Evolutionary conservation across 2,329 filamentous ascomycete species (phyloP), one percentile per base, ranked within the genome.

Genomic region (Colletotrichum sp.): DNA sequence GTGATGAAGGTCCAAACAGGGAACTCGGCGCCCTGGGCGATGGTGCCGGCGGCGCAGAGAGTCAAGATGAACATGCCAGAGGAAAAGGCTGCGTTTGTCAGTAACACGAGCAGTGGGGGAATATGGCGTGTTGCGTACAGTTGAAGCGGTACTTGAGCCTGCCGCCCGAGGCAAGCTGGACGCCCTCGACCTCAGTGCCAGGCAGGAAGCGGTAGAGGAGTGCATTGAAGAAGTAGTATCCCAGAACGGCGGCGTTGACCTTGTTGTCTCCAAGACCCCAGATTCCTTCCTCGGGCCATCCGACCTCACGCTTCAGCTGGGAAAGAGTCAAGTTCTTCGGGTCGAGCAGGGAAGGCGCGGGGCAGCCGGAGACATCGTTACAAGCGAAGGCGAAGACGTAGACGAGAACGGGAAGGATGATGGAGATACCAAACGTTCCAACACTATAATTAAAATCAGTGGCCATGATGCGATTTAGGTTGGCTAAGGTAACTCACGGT

Each of bases 281-380:
- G 66, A 96, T 83, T 39, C 96, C 96, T 79, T 93, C 85, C 43
- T 89, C 85, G 1, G 94, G 94, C 95, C 96, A 98, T 79, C 94
- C 95, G 58, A 95, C 91, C 81, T 98, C 95, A 71, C 88, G 83
- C 87, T 96, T 97, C 79, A 98, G 87, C 80, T 91, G 90, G 25
- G 93, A 91, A 64, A 96, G 87, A 56, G 92, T 92, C 75, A 98
- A 86, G 10, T 91, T 94, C 72, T 90, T 92, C 36, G 94, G 96
- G 79, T 90, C 89, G 48, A 98, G 89, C 10, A 96, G 89, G 6
- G 94, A 95, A 5, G 96, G 95, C 4, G 95, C 93, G 62, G 96
- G 97, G 82, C 97, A 98, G 74, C 97, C 96, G 10, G 95, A 94
- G 78, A 97, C 88, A 84, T 98, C 96, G 86, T 98, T 98, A 90